phyloP scores from a whole-genome alignment of 2,329 filamentous ascomycete genomes.

The Chaetomium sp. region DNA sequence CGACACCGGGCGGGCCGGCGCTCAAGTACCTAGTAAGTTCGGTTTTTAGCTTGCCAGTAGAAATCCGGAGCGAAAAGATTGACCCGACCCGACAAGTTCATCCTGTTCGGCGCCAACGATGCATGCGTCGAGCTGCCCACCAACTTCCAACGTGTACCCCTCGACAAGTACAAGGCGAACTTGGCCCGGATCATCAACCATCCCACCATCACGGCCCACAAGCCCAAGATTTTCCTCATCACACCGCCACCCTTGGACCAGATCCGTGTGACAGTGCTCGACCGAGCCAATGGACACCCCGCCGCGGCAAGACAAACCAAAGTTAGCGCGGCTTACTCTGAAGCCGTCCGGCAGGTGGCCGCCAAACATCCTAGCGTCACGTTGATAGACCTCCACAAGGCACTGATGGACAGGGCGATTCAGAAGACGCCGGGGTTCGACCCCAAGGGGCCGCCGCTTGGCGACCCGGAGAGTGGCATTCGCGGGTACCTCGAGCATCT shows the following conservation, averaged over 20 bases:
- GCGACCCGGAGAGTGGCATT: conserved; percentile 53
- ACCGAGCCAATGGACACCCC: conserved; percentile 50
- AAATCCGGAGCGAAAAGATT: neutral
- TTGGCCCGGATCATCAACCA: conserved; percentile 72
- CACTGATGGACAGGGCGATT: conserved; percentile 71
- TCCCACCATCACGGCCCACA: conserved; percentile 67
- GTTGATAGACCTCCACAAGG: conserved; percentile 78
- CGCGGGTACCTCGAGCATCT: conserved; percentile 54
- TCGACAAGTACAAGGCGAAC: conserved; percentile 76
- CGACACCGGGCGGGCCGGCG: conserved; percentile 56
- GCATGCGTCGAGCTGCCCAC: conserved; percentile 66
- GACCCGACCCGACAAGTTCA: conserved; percentile 51
- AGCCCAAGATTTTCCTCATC: conserved; percentile 73
- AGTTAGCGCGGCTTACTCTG: conserved; percentile 59
- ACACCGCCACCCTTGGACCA: conserved; percentile 84
- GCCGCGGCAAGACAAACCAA: conserved; percentile 49
- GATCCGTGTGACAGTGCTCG: conserved; percentile 59
- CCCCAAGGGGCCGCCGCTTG: conserved; percentile 50
- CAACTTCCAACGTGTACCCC: conserved; percentile 73
- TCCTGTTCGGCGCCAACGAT: conserved; percentile 92
- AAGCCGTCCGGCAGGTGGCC: conserved; percentile 66
- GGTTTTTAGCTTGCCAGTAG: conserved; percentile 33
- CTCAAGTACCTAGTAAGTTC: conserved; percentile 67
- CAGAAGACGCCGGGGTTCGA: conserved; percentile 60
- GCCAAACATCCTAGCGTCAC: conserved; percentile 66